phyloP scores from a whole-genome alignment of 345 rosid genomes.

The Xanthoceras sorbifolium region DNA sequence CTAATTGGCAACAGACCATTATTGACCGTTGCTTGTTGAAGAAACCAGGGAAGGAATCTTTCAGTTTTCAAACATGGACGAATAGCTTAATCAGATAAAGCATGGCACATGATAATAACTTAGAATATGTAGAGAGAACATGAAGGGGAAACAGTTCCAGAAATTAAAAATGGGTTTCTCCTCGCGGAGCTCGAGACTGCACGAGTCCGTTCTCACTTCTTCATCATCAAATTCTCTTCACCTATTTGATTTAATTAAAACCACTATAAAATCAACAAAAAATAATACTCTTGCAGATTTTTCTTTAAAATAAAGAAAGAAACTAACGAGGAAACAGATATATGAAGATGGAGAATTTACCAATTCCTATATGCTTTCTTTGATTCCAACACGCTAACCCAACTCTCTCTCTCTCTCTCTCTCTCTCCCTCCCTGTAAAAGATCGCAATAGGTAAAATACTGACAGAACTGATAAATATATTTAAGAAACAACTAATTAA shows the following conservation, averaged over 20 bases:
- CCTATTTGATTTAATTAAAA: no score
- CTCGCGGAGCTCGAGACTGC: slow-evolving; percentile 30
- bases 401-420: not conserved
- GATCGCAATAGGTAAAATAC: not conserved
- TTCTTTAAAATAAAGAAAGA: not conserved
- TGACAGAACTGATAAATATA: not conserved
- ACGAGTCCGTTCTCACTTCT: slow-evolving; percentile 30
- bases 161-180: slow-evolving; percentile 8
- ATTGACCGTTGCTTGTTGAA: not conserved
- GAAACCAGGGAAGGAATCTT: not conserved
- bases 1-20: not conserved
- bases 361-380: slow-evolving; percentile 1
- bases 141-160: not conserved
- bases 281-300: not conserved
- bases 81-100: not conserved
- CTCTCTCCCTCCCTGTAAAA: not conserved
- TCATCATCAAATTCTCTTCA: slow-evolving; percentile 24
- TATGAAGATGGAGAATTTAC: slow-evolving; percentile 1
- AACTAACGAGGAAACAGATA: not conserved
- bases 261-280: not conserved
- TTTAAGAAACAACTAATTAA: not conserved
- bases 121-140: not conserved
- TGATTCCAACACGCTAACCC: slow-evolving; percentile 1
- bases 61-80: not conserved
- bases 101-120: not conserved